A percentile compares a stretch with the other conserved stretches of the same genome.
phyloP scores from a whole-genome alignment of 2,329 filamentous ascomycete species.

The Geosmithia flava region DNA sequence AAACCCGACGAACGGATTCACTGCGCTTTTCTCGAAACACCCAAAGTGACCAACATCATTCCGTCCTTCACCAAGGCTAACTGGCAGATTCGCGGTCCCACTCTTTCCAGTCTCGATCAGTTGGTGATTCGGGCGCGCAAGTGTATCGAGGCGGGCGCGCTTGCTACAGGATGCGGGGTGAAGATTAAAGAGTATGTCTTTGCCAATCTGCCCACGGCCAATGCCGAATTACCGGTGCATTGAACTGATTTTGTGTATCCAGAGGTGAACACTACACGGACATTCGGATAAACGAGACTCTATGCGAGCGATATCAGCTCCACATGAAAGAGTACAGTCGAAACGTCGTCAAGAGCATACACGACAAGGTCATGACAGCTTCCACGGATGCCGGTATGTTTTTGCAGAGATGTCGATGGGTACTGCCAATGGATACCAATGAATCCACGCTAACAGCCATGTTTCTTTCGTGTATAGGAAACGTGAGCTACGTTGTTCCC shows the following conservation, averaged over 20 bases:
- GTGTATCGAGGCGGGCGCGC: not conserved
- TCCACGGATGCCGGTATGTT: not conserved
- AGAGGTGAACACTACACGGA: constrained; percentile 24
- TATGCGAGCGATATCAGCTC: constrained; percentile 25
- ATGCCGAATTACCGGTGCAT: not conserved
- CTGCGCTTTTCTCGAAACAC: constrained; percentile 21
- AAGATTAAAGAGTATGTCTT: not conserved
- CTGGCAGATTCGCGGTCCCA: constrained; percentile 2
- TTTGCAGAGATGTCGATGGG: constrained; percentile 8
- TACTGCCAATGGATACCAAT: too few species aligned
- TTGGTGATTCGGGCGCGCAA: constrained; percentile 1
- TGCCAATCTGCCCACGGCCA: not conserved
- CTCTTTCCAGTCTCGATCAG: constrained; percentile 1
- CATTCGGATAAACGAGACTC: not conserved
- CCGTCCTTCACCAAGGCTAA: constrained; percentile 22
- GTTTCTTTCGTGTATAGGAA: constrained; percentile 31
- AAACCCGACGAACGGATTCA: constrained; percentile 22
- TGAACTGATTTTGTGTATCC: not conserved
- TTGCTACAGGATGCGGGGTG: not conserved
- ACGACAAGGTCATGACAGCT: constrained; percentile 21
- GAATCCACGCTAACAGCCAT: too few species aligned
- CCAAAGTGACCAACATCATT: constrained; percentile 24
- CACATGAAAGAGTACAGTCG: not conserved
- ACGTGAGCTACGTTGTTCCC: constrained; percentile 44
- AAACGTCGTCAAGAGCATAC: not conserved